Base-by-base conservation (phyloP, 176 grass and related monocot species). In the Alloteropsis semialata region DNA sequence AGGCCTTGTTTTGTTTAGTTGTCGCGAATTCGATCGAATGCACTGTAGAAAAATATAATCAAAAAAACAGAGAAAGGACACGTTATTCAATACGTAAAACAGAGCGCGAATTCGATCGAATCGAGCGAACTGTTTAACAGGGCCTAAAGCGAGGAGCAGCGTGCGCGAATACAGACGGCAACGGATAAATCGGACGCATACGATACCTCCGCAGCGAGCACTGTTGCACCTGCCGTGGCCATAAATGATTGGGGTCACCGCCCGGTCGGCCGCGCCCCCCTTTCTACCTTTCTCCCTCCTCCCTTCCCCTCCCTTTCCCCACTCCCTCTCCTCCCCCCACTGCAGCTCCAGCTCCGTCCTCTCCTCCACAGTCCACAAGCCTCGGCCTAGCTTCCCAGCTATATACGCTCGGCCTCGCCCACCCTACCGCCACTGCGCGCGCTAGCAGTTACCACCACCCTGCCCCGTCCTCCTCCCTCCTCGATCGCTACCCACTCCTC, bases 211-310 rank as follows among this genome's bases (percentile, higher is more conserved):
- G 46, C 22, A 27, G 6, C 0, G 60, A 57, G 22, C 10, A 54
- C 24, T 89, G 71, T 81, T 76, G 32, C 82, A 85, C 82, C 69
- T 33, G 63, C 61, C 70, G 58, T 33, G 76, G 28, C 70, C 82
- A 70, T 85, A 84, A 81, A 76, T 61, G 69, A 65, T 61, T 89
- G 63, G 79, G 51, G 78, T 43, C 76, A 71, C 81, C 74, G 33
- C 42, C 15, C 46, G 18, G 60, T 84, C 48, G 33, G 54, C 22
- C 27, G 49, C 66, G 10, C 11, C 66, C 24, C 21, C 33, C 0
- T 5, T 3, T 6, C 38, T 13, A 3, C 3, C 3, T 5, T 8
- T 16, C 43, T 53, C 53, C 45, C 29, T 65, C 69, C 27, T n/a
- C n/a, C n/a, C n/a, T 44, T 44, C 60, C 33, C 29, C 24, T 3